A percentile compares a stretch with the other conserved stretches of the same genome.
These are phyloP conservation scores for Umbelopsis isabellina DNA, from an alignment of 192 early-diverging fungal genomes.

Conservation along the genomic window DNA sequence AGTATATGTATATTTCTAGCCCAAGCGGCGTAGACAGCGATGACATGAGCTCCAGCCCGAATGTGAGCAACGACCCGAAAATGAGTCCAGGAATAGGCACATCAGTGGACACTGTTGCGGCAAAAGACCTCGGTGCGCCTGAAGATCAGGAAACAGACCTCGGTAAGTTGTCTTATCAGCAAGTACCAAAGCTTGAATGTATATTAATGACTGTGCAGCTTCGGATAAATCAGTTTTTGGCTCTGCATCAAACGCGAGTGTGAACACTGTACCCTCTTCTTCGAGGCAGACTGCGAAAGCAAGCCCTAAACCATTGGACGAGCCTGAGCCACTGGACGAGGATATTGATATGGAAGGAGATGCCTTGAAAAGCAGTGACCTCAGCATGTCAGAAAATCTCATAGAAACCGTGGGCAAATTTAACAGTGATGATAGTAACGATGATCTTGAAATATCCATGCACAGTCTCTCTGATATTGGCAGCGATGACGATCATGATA, in stretches of 20 bases:
- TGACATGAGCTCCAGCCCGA: neutral
- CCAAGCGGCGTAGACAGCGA: neutral
- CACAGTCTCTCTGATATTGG: conserved; percentile 2
- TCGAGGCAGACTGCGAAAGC: too few species aligned
- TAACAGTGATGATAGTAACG: conserved; percentile 10
- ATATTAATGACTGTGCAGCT: too few species aligned
- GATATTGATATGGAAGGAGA: too few species aligned
- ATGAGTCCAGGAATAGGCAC: conserved; percentile 6
- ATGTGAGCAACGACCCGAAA: too few species aligned
- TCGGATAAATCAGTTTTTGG: too few species aligned
- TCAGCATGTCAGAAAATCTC: neutral
- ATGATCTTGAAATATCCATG: neutral
- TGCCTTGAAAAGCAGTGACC: too few species aligned
- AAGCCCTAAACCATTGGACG: too few species aligned
- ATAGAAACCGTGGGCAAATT: neutral
- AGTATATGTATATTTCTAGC: conserved; percentile 3
- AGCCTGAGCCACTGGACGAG: too few species aligned
- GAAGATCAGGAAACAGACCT: neutral
- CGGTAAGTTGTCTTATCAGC: too few species aligned
- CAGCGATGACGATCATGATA: neutral
- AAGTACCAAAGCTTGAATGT: too few species aligned
- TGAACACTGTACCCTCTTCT: too few species aligned
- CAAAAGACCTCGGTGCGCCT: neutral
- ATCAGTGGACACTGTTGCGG: neutral
- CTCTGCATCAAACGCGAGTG: too few species aligned